Evolutionary conservation across 2,329 filamentous ascomycete genomes (phyloP), one percentile per base, ranked within the genome.

Genomic region (Diaporthe amygdali): DNA sequence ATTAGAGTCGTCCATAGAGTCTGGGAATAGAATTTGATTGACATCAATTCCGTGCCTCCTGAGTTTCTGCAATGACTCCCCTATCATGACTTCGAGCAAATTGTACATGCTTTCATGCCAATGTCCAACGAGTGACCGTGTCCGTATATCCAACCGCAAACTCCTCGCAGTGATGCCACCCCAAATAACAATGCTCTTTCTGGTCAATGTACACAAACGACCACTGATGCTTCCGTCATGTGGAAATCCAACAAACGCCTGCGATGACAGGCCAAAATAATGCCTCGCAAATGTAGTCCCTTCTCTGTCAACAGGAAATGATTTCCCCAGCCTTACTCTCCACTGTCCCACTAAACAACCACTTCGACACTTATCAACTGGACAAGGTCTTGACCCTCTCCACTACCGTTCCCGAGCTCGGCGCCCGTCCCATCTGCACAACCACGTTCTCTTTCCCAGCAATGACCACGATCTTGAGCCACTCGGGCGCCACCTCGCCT

Each of bases 401-500:
- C n/a, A 30, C 44, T 10, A 73, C 37, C 39, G 27, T 25, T 15
- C 41, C 56, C 51, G 68, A 69, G 69, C 69, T 71, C 2, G 56
- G 71, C 37, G 69, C 49, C 56, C 68, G 69, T n/a, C 71, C 82
- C 37, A 82, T 80, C 78, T 88, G 83, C n/a, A 90, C 81, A 5
- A 91, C 86, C 8, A 91, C 86, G 70, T 89, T 88, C 77, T 90
- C 89, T 75, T 85, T 81, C 2, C 86, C 86, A 2, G 83, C 85
- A 47, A 90, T 81, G 46, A 80, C 82, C 20, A 90, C 83, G 3
- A 90, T 79, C 68, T 83, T 82, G 54, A 90, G 73, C 88, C 89
- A 91, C 75, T 87, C 84, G 0, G 89, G 88, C 6, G 88, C 87
- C 14, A 90, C 82, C 75, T 91, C 88, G 10, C 72, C 77, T 5